phyloP scores from a whole-genome alignment of 2,329 filamentous ascomycete species.

The Colletotrichum godetiae region DNA sequence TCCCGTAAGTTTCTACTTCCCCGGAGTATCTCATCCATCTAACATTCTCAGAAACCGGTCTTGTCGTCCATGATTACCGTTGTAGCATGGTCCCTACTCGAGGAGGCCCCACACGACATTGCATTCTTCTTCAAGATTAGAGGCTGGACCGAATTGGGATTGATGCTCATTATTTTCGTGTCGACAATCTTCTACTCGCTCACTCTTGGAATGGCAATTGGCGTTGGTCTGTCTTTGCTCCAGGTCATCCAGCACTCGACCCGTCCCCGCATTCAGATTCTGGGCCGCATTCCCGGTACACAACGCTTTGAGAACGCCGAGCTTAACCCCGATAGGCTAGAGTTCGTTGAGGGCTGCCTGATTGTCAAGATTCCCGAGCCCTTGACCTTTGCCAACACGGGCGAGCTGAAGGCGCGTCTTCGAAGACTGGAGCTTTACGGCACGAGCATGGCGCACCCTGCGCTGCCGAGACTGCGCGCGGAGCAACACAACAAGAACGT shows the following conservation, averaged over 20 bases:
- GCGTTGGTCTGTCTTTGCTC: slow-evolving; percentile 89
- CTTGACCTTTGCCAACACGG: slow-evolving; percentile 96
- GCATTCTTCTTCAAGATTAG: slow-evolving; percentile 87
- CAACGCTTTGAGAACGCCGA: slow-evolving; percentile 89
- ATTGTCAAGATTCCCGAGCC: slow-evolving; percentile 99
- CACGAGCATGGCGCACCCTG: slow-evolving; percentile 86
- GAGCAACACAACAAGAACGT: slow-evolving; percentile 90
- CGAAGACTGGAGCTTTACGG: slow-evolving; percentile 90
- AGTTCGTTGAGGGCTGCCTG: slow-evolving; percentile 90
- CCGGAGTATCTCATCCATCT: not conserved
- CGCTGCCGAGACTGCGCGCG: slow-evolving; percentile 80
- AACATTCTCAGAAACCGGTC: slow-evolving; percentile 79
- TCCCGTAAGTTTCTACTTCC: slow-evolving; percentile 71
- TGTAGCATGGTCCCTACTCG: slow-evolving; percentile 92
- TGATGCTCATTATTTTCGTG: slow-evolving; percentile 92
- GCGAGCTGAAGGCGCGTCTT: slow-evolving; percentile 86
- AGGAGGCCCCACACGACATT: slow-evolving; percentile 94
- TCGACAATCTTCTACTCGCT: slow-evolving; percentile 96
- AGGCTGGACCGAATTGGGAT: slow-evolving; percentile 84
- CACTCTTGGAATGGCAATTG: slow-evolving; percentile 91
- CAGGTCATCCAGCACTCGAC: slow-evolving; percentile 92
- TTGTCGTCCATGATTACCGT: slow-evolving; percentile 95
- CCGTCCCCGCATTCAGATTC: slow-evolving; percentile 92
- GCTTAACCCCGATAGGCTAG: slow-evolving; percentile 76
- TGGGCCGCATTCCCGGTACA: slow-evolving; percentile 88